Evolutionary conservation across 1,284 basidiomycete species (phyloP).

Genomic region (Ustilago shanxiensis): DNA sequence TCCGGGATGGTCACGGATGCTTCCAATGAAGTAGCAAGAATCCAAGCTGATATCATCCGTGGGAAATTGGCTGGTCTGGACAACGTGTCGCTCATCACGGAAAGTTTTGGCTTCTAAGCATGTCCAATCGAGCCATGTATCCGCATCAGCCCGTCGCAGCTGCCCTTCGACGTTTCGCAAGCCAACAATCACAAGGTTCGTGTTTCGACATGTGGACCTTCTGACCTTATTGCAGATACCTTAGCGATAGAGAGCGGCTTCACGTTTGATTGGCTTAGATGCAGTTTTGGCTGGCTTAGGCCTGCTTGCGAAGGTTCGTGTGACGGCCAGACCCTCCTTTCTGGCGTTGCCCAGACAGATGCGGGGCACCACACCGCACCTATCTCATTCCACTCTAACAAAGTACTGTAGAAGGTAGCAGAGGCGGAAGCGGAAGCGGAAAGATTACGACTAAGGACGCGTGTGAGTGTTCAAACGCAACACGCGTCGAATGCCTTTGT

Average conservation of each 20-base stretch:
- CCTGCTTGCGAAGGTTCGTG: neutral
- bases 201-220: neutral
- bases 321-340: neutral
- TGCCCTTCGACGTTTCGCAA: neutral
- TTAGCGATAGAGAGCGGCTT: neutral
- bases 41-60: slow-evolving; percentile 40
- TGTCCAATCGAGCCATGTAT: neutral
- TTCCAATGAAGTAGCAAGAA: slow-evolving; percentile 30
- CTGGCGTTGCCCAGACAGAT: neutral
- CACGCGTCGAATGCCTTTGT: too few relatives aligned
- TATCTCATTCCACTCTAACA: neutral
- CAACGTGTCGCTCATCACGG: slow-evolving; percentile 37
- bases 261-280: neutral
- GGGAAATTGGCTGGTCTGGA: slow-evolving; percentile 20
- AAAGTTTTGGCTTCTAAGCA: slow-evolving; percentile 40
- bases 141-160: neutral
- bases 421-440: neutral
- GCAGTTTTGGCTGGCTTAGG: neutral
- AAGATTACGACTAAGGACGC: neutral
- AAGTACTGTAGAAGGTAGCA: too few relatives aligned
- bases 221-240: neutral
- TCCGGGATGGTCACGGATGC: slow-evolving; percentile 43
- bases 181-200: neutral
- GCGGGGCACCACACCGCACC: slow-evolving; percentile 11
- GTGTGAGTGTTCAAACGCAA: slow-evolving; percentile 20